Base-by-base conservation (phyloP, 495 filamentous ascomycete genomes). In the Tuber calosporum region DNA sequence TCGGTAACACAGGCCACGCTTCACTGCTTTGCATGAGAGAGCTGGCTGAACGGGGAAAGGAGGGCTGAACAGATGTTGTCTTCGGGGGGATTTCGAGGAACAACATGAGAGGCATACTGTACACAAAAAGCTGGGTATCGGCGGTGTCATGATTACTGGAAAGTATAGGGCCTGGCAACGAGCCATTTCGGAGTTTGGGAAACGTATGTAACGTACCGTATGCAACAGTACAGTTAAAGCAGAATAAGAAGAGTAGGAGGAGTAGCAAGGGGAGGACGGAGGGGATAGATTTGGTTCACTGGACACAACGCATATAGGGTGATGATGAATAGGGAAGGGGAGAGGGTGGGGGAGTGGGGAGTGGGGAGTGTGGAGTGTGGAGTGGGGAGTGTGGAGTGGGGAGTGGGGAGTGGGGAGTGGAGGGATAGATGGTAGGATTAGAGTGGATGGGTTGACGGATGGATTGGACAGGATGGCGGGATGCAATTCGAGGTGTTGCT, bases 131-230 rank as follows among this genome's bases (percentile, higher is more conserved):
- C 66, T 26, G 73, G 71, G 66, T 73, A 34, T 68, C 69, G 38
- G 75, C 48, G 58, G 39, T 43, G 38, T 48, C n/a, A 42, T 39
- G 68, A 53, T 76, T 42, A 68, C 74, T 69, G 70, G 42, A 34
- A 41, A 67, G 62, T 76, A 71, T 48, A 69, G 69, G 67, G 53
- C 26, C 53, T 26, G 13, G 53, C 53, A 34, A 73, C 68, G 75
- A 69, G 70, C 48, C 68, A 77, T 78, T 77, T 73, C 73, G 67
- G 75, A 45, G 70, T 74, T 77, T 77, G 70, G 74, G 76, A 77
- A 71, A 77, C 74, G 76, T 70, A 77, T 78, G 70, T 74, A 74
- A 78, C 67, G 73, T 73, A 73, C 70, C 72, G 43, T 73, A 76
- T 74, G 68, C 69, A 71, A 71, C 68, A 74, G 70, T 75, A 34